phyloP scores from a whole-genome alignment of 108 stramenopile species.

The Pseudonitzschia multiseries region DNA sequence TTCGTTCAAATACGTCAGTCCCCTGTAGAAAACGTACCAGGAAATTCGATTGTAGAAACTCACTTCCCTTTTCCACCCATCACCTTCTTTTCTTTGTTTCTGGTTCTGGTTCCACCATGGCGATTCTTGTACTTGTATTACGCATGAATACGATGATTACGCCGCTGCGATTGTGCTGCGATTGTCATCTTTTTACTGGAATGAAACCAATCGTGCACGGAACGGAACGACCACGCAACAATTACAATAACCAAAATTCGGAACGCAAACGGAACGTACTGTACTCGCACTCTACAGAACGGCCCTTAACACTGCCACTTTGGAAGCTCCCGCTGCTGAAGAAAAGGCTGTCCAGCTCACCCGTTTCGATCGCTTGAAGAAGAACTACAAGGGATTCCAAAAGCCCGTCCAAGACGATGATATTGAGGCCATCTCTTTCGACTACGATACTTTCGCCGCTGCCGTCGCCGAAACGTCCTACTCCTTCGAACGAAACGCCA shows the following conservation, averaged over 20 bases:
- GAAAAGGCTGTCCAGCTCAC: constrained; percentile 29
- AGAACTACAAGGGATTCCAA: constrained; percentile 73
- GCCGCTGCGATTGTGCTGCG: not conserved
- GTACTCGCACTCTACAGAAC: too few species aligned
- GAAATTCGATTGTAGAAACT: not conserved
- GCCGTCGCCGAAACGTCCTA: constrained; percentile 78
- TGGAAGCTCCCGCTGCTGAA: constrained; percentile 27
- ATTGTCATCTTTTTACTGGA: too few species aligned
- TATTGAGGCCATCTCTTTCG: constrained; percentile 58
- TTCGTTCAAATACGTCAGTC: constrained; percentile 9
- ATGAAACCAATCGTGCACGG: not conserved
- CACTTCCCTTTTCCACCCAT: constrained; percentile 1
- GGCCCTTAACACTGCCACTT: constrained; percentile 10
- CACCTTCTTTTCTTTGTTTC: not conserved
- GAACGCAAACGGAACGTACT: not conserved
- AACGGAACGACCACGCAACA: not conserved
- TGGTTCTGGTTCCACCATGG: constrained; percentile 4
- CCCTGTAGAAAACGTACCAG: not conserved
- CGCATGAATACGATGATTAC: not conserved
- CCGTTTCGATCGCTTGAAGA: constrained; percentile 79
- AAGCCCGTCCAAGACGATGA: constrained; percentile 35
- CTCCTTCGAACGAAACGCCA: constrained; percentile 80
- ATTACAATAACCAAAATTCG: not conserved
- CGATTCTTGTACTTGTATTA: not conserved
- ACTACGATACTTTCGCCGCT: constrained; percentile 74